These are phyloP conservation scores for Ambispora gerdemannii DNA, from an alignment of 192 early-diverging fungal genomes.

Conservation along the genomic window DNA sequence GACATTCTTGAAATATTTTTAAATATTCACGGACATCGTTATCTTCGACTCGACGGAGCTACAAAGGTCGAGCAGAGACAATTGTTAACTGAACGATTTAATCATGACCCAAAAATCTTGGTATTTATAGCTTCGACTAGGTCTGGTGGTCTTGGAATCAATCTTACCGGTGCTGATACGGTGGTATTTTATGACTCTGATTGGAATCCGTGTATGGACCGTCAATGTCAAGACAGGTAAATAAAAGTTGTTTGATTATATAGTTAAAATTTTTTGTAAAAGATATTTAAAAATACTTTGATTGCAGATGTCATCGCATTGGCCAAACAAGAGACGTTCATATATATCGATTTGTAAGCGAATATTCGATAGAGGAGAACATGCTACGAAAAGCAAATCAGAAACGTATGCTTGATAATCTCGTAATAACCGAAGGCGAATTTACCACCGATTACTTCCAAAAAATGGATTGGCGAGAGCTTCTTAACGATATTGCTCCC, in stretches of 20 bases:
- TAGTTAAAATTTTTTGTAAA: background rate
- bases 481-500: conserved; percentile 41
- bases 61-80: conserved; percentile 60
- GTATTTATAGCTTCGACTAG: conserved; percentile 63
- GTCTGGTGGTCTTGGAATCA: conserved; percentile 76
- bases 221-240: conserved; percentile 64
- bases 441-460: conserved; percentile 66
- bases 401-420: conserved; percentile 72
- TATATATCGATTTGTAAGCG: conserved; percentile 72
- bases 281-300: background rate
- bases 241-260: background rate
- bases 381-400: conserved; percentile 76
- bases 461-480: conserved; percentile 59
- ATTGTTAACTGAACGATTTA: conserved; percentile 57
- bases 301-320: conserved; percentile 58
- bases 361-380: conserved; percentile 72
- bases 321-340: conserved; percentile 71
- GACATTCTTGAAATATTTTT: conserved; percentile 65
- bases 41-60: conserved; percentile 59
- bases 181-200: conserved; percentile 79
- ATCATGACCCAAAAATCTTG: conserved; percentile 53
- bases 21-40: conserved; percentile 64
- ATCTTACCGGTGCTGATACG: conserved; percentile 74
- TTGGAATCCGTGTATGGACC: conserved; percentile 76
- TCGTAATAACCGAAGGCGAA: conserved; percentile 76